These are phyloP conservation scores for Rhodotorula sp. DNA, from an alignment of 1,284 basidiomycete species.

Conservation along the genomic window DNA sequence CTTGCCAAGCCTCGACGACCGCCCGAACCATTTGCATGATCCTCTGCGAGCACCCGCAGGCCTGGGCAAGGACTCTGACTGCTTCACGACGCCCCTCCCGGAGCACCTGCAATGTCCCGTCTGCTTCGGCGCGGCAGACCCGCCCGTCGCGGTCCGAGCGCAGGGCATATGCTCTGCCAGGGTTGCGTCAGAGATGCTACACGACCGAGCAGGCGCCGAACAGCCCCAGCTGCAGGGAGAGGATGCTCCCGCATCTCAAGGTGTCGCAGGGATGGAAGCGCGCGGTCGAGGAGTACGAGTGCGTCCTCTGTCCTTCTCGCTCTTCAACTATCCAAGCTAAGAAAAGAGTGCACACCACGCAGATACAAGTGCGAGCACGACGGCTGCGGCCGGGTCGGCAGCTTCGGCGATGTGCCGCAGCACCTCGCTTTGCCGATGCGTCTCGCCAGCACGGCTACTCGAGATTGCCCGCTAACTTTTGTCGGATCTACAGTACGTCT, in stretches of 20 bases:
- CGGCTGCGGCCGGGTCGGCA: background rate
- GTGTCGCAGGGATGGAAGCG: background rate
- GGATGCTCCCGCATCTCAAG: background rate
- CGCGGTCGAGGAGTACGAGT: background rate
- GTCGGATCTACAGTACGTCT: background rate
- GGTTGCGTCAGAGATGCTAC: background rate
- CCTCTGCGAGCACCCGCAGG: no score
- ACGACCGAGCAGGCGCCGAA: rapidly evolving
- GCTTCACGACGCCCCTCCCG: background rate
- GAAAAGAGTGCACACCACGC: background rate
- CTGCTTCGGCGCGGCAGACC: background rate
- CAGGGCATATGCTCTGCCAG: background rate
- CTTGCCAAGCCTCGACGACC: no score
- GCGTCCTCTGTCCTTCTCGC: background rate
- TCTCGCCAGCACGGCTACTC: background rate
- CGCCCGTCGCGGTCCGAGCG: background rate
- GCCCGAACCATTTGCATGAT: no score
- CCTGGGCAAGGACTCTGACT: background rate
- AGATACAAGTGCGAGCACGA: slow-evolving; percentile 9
- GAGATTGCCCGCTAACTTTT: no score
- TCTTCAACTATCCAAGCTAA: no score
- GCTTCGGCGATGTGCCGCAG: background rate
- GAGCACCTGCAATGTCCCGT: background rate
- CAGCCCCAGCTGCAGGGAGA: background rate
- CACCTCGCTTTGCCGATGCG: background rate